Conservation (phyloP, 805 yeast species). For the Yamadazyma laniorum region DNA sequence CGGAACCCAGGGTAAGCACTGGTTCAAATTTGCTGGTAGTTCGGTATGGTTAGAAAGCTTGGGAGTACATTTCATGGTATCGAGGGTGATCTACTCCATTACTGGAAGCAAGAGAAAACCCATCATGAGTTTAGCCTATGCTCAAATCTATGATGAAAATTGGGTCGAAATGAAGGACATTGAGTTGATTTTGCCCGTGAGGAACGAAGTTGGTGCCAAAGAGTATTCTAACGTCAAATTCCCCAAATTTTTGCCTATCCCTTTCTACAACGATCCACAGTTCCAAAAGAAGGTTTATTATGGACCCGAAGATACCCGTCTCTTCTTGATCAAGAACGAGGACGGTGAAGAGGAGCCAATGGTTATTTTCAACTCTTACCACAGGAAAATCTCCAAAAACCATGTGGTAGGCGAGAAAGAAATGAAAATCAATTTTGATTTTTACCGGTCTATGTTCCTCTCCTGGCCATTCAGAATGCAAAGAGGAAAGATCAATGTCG, state of each 20-base stretch:
- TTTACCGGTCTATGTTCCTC: constrained; percentile 30
- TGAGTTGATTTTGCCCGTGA: constrained; percentile 21
- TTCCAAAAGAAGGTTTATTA: constrained; percentile 20
- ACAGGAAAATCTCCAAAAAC: constrained; percentile 13
- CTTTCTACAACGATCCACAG: constrained; percentile 26
- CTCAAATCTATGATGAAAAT: constrained; percentile 43
- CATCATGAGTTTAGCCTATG: constrained; percentile 39
- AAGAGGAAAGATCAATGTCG: constrained; percentile 24
- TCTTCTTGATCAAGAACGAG: constrained; percentile 32
- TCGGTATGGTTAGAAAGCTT: constrained; percentile 51
- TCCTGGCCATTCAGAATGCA: constrained; percentile 34
- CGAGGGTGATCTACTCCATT: constrained; percentile 40
- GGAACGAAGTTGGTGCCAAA: constrained; percentile 9
- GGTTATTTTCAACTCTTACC: constrained; percentile 39
- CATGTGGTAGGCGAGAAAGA: constrained; percentile 13
- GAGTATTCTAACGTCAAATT: constrained; percentile 14
- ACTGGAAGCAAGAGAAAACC: constrained; percentile 32
- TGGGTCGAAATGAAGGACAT: constrained; percentile 43
- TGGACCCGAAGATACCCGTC: constrained; percentile 54
- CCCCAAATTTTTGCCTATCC: constrained; percentile 30
- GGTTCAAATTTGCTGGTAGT: constrained; percentile 51
- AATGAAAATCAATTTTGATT: constrained; percentile 17
- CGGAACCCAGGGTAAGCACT: constrained; percentile 24
- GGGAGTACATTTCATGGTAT: constrained; percentile 47
- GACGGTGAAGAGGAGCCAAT: constrained; percentile 45